Percentiles rank a stretch among this genome's conserved stretches.
Evolutionary conservation across 2,329 filamentous ascomycete genomes (phyloP).

Genomic region (Penicillium hordei): DNA sequence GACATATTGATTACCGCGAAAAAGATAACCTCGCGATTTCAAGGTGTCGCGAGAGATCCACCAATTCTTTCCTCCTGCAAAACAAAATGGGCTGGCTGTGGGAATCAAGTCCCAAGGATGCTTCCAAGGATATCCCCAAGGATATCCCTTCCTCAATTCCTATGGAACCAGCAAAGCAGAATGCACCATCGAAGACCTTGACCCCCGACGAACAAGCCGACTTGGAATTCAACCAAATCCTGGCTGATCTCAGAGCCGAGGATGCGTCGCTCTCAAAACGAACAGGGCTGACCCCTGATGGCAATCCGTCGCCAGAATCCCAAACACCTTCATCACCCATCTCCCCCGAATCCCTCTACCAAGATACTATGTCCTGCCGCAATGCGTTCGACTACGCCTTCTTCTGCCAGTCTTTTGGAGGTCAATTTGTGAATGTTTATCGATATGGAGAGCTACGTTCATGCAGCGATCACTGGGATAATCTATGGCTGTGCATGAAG

Average conservation of each 20-base stretch:
- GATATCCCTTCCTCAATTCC: conserved; percentile 14
- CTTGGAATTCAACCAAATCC: conserved; percentile 54
- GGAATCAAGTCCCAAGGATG: conserved; percentile 31
- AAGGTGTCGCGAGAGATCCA: not conserved
- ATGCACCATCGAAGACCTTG: conserved; percentile 29
- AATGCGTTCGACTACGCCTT: conserved; percentile 89
- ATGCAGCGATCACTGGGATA: conserved; percentile 83
- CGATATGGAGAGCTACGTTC: conserved; percentile 73
- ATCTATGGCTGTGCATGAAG: conserved; percentile 98
- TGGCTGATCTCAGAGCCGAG: conserved; percentile 48
- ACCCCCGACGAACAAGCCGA: conserved; percentile 53
- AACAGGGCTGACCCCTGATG: conserved; percentile 1
- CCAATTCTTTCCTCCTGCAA: conserved; percentile 2
- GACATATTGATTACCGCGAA: conserved; percentile 2
- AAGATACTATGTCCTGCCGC: conserved; percentile 82
- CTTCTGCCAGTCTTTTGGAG: conserved; percentile 87
- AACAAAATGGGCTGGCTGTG: conserved; percentile 50
- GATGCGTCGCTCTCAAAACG: conserved; percentile 16
- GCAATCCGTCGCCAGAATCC: conserved; percentile 2
- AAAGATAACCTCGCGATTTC: conserved; percentile 10
- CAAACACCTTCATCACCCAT: conserved; percentile 35
- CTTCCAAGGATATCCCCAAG: conserved; percentile 23
- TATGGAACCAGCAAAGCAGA: conserved; percentile 18
- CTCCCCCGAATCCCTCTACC: conserved; percentile 69
- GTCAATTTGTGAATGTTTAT: conserved; percentile 90